These are phyloP conservation scores for Cystoisospora suis DNA, from an alignment of 169 alveolate genomes.

Conservation along the genomic window DNA sequence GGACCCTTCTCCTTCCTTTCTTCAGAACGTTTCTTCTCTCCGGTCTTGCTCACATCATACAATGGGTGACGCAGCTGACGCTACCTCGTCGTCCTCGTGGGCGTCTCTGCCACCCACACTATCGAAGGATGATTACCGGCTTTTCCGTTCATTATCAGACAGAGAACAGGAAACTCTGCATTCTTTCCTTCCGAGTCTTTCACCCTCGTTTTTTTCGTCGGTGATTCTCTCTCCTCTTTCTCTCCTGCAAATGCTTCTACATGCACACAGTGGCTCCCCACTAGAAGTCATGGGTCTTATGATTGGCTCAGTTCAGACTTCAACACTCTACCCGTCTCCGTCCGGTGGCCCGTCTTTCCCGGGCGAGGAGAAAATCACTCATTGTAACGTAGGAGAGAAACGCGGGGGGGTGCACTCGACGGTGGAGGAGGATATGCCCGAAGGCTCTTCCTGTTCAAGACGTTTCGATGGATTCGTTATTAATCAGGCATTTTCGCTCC, in stretches of 20 bases:
- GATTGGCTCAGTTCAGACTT: conserved; percentile 83
- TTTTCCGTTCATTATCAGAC: neutral
- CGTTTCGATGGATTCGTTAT: conserved; percentile 84
- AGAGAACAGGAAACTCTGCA: neutral
- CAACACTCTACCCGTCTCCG: neutral
- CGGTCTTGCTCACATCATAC: neutral
- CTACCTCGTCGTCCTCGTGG: neutral
- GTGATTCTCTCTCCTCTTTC: conserved; percentile 85
- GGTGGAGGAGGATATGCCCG: too few relatives aligned
- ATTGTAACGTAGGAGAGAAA: too few relatives aligned
- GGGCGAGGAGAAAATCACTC: too few relatives aligned
- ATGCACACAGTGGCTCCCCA: conserved; percentile 85
- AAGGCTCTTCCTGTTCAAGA: too few relatives aligned
- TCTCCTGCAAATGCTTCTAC: conserved; percentile 87
- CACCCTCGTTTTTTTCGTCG: conserved; percentile 37
- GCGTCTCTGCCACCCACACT: conserved; percentile 14
- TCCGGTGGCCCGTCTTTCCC: neutral
- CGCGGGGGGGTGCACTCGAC: too few relatives aligned
- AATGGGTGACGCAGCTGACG: neutral
- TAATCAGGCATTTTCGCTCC: conserved; percentile 87
- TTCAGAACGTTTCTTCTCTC: neutral
- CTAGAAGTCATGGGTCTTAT: conserved; percentile 93
- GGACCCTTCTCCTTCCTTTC: neutral
- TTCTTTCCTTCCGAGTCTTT: neutral
- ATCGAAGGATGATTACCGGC: neutral